Base-by-base conservation (phyloP, 2,329 filamentous ascomycete genomes). In the Sporothrix mexicana region DNA sequence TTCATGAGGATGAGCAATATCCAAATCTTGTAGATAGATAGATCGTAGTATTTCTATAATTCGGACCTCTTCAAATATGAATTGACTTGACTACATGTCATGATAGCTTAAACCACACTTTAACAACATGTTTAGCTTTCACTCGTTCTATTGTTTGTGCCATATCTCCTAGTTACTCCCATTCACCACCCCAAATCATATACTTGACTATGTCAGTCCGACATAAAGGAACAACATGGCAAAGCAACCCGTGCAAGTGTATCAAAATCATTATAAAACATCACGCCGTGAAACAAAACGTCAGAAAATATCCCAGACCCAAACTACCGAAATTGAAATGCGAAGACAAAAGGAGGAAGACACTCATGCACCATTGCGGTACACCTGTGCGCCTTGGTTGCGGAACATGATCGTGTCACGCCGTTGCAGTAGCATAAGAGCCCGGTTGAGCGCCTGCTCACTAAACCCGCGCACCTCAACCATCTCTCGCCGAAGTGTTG, bases 401-500 rank as follows among this genome's bases (percentile, higher is more conserved):
- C 93, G 85, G 81, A 95, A 92, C 81, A 93, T 91, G 78, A 96
- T 91, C 1, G 93, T 97, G 77, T 98, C 95, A 77, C 94, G 88
- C 78, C 95, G 87, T 81, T 97, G 93, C 82, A 99, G 83, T 17
- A 98, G 88, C 84, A 95, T 90, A 77, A 99, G 81, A 0, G 95
- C 93, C 77, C 95, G 86, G 76, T 95, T 95, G 43, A 99, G 86
- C 17, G 91, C 91, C 80, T 94, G 91, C 82, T 98, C 96, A 75
- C 89, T 94, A 82, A 95, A 98, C 0, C 94, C 94, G 81, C 95
- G 94, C 15, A 92, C 91, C 78, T 97, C 94, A 5, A 97, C 94
- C 86, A 99, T 95, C 81, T 99, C 96, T 62, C 93, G 88, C 75
- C 93, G 89, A 76, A 99, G 83, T 1, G 93, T 97, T 0, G 93